Evolutionary conservation across 305 asterid species (phyloP).

Genomic region (Solanum aculeatissimum): DNA sequence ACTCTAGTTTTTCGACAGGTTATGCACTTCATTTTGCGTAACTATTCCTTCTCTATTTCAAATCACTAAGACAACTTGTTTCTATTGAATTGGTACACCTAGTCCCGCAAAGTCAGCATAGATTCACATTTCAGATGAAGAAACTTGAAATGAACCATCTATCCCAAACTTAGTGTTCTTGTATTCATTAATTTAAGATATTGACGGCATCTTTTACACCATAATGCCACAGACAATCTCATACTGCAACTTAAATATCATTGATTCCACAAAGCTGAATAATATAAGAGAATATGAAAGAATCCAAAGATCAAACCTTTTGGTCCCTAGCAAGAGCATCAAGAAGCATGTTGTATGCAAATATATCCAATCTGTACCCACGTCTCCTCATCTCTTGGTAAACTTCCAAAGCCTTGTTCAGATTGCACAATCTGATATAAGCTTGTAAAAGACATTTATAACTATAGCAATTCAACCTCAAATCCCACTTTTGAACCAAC

Average conservation of each 20-base stretch:
- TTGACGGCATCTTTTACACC: not conserved
- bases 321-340: conserved; percentile 71
- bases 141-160: not conserved
- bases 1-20: not conserved
- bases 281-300: conserved; percentile 1
- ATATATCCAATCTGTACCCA: conserved; percentile 55
- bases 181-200: not conserved
- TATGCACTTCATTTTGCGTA: not conserved
- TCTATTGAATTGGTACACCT: not conserved
- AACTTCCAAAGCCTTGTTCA: conserved; percentile 37
- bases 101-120: not conserved
- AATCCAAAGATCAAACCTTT: conserved; percentile 33
- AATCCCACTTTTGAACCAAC: conserved; percentile 66
- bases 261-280: not conserved
- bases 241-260: not conserved
- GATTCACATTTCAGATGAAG: not conserved
- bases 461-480: conserved; percentile 58
- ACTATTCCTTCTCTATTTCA: not conserved
- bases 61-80: not conserved
- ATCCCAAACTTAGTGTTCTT: not conserved
- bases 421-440: conserved; percentile 51
- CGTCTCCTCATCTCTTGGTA: conserved; percentile 45
- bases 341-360: conserved; percentile 74
- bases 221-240: not conserved
- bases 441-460: conserved; percentile 85